These are phyloP conservation scores for Leccinum pseudoinsigne DNA, from an alignment of 1,284 basidiomycete genomes.

Conservation along the genomic window DNA sequence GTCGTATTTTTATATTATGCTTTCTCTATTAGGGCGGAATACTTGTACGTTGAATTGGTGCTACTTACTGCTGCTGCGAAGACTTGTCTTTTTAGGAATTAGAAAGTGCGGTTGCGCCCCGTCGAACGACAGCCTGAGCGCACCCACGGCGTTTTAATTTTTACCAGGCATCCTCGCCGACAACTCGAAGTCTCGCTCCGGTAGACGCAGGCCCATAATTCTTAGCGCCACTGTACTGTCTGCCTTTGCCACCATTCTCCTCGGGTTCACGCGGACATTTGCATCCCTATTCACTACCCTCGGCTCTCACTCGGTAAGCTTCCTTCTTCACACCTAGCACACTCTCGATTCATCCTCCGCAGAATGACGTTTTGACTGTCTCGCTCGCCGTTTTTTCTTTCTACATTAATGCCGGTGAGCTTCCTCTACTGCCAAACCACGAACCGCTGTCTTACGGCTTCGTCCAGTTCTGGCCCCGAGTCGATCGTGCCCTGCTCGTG, in stretches of 20 bases:
- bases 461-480: conserved; percentile 62
- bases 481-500: conserved; percentile 81
- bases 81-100: too few species aligned
- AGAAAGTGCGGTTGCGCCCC: too few species aligned
- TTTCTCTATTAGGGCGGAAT: too few species aligned
- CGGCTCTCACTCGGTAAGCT: conserved; percentile 38
- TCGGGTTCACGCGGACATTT: conserved; percentile 83
- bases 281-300: conserved; percentile 57
- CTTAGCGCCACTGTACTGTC: conserved; percentile 69
- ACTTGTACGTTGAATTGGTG: too few species aligned
- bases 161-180: conserved; percentile 75
- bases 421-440: neutral
- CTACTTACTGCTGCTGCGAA: too few species aligned
- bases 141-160: neutral
- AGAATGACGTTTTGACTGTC: conserved; percentile 71
- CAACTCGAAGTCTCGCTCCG: conserved; percentile 82
- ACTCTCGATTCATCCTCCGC: neutral
- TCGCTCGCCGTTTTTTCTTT: conserved; percentile 85
- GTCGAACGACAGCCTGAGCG: too few species aligned
- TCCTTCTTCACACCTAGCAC: neutral
- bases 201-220: conserved; percentile 88
- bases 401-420: conserved; percentile 81
- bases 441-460: conserved; percentile 2
- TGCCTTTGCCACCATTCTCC: conserved; percentile 71
- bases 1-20: too few species aligned